Conservation (phyloP, 768 basidiomycete species). For the Hirschioporus abietinus region DNA sequence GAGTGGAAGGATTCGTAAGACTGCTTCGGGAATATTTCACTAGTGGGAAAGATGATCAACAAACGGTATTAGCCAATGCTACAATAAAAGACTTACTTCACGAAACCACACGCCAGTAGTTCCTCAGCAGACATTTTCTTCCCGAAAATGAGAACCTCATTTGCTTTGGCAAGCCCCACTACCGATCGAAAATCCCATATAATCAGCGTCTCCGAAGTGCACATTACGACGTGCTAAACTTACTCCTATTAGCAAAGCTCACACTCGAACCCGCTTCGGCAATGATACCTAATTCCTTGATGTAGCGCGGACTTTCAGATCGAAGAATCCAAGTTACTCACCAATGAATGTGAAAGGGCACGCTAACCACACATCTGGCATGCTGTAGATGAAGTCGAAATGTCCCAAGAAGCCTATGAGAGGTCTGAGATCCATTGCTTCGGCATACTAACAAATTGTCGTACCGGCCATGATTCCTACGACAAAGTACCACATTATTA, state of each 20-base stretch:
- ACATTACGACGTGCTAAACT: slow-evolving; percentile 14
- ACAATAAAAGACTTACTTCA: slow-evolving; percentile 41
- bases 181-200: slow-evolving; percentile 2
- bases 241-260: slow-evolving; percentile 61
- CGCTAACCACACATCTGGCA: slow-evolving; percentile 57
- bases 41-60: slow-evolving; percentile 22
- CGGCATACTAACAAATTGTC: too few species aligned
- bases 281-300: slow-evolving; percentile 43
- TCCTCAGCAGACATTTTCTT: slow-evolving; percentile 59
- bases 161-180: slow-evolving; percentile 70
- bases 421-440: too few species aligned
- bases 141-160: slow-evolving; percentile 67
- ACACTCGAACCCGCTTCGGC: slow-evolving; percentile 68
- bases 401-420: slow-evolving; percentile 56
- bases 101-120: slow-evolving; percentile 53
- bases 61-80: neutral
- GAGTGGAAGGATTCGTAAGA: slow-evolving; percentile 47
- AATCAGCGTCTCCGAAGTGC: neutral
- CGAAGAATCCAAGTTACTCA: slow-evolving; percentile 15
- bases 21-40: slow-evolving; percentile 56
- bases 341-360: slow-evolving; percentile 67
- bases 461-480: slow-evolving; percentile 66
- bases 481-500: neutral
- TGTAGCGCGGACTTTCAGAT: slow-evolving; percentile 8
- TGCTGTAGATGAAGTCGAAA: slow-evolving; percentile 69